Base-by-base conservation (phyloP, 139 green algal species). In the Auxenochlorella pyrenoidosa region DNA sequence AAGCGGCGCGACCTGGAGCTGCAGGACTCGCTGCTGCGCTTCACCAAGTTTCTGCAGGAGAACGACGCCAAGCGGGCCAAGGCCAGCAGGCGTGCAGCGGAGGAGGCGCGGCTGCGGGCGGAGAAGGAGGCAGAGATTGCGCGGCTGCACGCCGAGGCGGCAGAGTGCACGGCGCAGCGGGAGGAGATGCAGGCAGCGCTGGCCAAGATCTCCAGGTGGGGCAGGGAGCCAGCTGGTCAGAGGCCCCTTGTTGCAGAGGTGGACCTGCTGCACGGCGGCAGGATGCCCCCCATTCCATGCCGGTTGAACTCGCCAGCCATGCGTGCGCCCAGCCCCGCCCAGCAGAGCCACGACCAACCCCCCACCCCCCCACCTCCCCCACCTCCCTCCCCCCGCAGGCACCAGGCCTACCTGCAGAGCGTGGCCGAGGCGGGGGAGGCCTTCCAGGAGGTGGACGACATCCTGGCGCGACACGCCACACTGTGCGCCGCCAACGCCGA, bases 41-140 rank as follows among this genome's bases (percentile, higher is more conserved):
- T 99, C 94, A 96, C 91, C 88, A 97, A 98, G 77, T 99, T 98
- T 83, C 85, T 98, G 59, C 93, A 97, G 77, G 96, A 99, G 79
- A 99, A 98, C 68, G 96, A 99, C 82, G 91, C 90, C 60, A 98
- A 99, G 89, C 91, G 95, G 0, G 94, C 93, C 26, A 88, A 95
- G 21, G 96, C 96, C 36, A 91, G 97, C 70, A 96, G 96, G 83
- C 97, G 97, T 83, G 95, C 95, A 8, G 82, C 88, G 0, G 96
- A 98, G 38, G 96, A 98, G 83, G 91, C 95, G 36, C 97, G 95
- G 83, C 82, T 93, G 5, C 66, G 94, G 5, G 84, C 93, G 44
- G 89, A 94, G 54, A 97, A 97, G 86, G 94, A 97, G 85, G 90
- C 90, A 24, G 96, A 99, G 88, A 97, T 98, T 75, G 93, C 95